Base-by-base conservation (phyloP, 2,329 filamentous ascomycete species). In the Aspergillus sergii region DNA sequence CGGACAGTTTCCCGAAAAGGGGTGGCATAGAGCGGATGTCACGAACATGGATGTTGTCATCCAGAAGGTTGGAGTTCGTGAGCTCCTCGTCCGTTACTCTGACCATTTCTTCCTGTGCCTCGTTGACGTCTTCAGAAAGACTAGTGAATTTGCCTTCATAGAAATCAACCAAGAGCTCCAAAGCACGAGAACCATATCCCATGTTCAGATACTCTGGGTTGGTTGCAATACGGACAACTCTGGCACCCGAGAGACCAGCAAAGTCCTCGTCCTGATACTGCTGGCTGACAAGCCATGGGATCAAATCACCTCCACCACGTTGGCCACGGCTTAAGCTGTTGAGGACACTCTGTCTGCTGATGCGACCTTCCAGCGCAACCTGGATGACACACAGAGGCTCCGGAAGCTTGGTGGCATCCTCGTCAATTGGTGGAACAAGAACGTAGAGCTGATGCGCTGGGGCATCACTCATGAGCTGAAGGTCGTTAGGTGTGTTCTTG, bases 221-320 rank as follows among this genome's bases (percentile, higher is more conserved):
- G 0, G 95, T 97, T 23, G 96, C 95, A 72, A 99, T 98, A 56
- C 95, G 89, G 19, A 99, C 94, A 54, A 99, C 83, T 65, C 95
- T 88, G 39, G 94, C 95, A 61, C 95, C 96, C 16, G 94, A 98
- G 0, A 99, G 85, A 46, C 91, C 90, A 14, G 94, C 95, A 75
- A 99, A 99, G 68, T 97, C 93, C 68, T 96, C 93, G 72, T 99
- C 95, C 75, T 98, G 95, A 82, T 97, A 99, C 76, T 99, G 95
- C 76, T 98, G 94, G 76, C 93, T 96, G 66, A 99, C 92, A 36
- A 98, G 86, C 95, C 95, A 99, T 0, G 95, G 95, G 62, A 99
- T 99, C 59, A 99, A 82, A 77, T 99, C 95, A 72, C 95, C 95
- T 45, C 92, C 89, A 1, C 94, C 93, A 69, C 95, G 86, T 75